A percentile compares a stretch with the other conserved stretches of the same genome.
phyloP scores from a whole-genome alignment of 2,329 filamentous ascomycete species.

The Fusarium miscanthi region DNA sequence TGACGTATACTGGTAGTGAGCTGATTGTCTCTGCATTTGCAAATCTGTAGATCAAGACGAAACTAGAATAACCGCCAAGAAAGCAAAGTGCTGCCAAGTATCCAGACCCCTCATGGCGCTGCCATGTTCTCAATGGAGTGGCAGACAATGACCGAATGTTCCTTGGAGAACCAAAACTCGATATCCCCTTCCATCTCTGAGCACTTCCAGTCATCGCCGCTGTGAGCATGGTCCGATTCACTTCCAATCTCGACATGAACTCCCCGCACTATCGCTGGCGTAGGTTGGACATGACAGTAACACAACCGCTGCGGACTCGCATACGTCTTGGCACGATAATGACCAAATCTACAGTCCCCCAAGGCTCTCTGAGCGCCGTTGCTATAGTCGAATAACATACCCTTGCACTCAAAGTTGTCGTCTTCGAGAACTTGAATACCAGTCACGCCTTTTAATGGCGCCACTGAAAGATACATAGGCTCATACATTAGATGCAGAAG shows the following conservation, averaged over 20 bases:
- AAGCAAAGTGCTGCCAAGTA: background rate
- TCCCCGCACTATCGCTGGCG: background rate
- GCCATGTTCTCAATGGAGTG: background rate
- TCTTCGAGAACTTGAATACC: constrained; percentile 1
- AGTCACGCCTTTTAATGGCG: background rate
- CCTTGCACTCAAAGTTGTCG: background rate
- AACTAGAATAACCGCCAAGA: background rate
- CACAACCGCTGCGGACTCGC: background rate
- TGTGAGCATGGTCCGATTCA: background rate
- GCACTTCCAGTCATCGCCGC: constrained; percentile 3
- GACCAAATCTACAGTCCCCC: background rate
- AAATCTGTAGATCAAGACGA: background rate
- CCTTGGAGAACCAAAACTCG: constrained; percentile 20
- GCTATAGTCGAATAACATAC: background rate
- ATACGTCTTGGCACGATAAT: background rate
- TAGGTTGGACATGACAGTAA: background rate
- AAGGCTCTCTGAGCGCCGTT: constrained; percentile 4
- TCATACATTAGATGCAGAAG: background rate
- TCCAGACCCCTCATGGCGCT: background rate
- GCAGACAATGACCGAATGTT: background rate
- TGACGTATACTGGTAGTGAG: background rate
- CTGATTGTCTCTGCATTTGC: background rate
- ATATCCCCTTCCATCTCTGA: background rate
- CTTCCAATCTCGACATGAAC: background rate
- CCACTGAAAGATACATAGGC: background rate